Base-by-base conservation (phyloP, 345 rosid species). In the Ceriops tagal region DNA sequence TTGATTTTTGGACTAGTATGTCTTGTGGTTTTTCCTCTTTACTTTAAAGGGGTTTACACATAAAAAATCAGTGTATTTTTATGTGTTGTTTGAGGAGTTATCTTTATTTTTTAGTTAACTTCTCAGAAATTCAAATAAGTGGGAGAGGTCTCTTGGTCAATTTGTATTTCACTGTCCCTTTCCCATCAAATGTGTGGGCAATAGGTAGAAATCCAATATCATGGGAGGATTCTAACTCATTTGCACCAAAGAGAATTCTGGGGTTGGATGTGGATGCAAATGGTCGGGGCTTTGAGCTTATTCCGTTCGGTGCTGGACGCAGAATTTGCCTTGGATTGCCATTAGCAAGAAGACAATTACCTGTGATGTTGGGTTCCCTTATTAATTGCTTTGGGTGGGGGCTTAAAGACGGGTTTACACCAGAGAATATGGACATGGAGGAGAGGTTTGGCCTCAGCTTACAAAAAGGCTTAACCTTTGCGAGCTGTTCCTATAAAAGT, bases 241-340 rank as follows among this genome's bases (percentile, higher is more conserved):
- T 83, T 34, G 28, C 63, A 46, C 85, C 88, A 0, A 83, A 79
- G 67, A 84, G 87, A 47, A 84, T 84, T 69, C 47, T 86, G 69
- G 84, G 73, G 1, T 73, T 75, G 0, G 71, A 76, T 0, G 34
- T 82, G 4, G 88, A 81, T 62, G 58, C 68, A 0, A 70, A 49
- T 69, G 88, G 88, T 4, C 64, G 31, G 26, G 27, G 70, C 55
- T 84, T 75, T 47, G 82, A 71, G 73, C 51, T 84, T 0, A 72
- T 80, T 56, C 90, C 87, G 0, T 82, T 86, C 3, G 88, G 87
- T 1, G 77, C 37, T 0, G 85, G 88, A 1, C 51, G 88, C 39
- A 43, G 88, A 55, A 77, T 84, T 6, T 84, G 91, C 26, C 85
- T 83, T 0, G 84, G 85, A 46, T n/a, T 81, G 74, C 64, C 79